These are phyloP conservation scores for Gypsophila paniculata DNA, from an alignment of 179 eudicot species.

Conservation along the genomic window DNA sequence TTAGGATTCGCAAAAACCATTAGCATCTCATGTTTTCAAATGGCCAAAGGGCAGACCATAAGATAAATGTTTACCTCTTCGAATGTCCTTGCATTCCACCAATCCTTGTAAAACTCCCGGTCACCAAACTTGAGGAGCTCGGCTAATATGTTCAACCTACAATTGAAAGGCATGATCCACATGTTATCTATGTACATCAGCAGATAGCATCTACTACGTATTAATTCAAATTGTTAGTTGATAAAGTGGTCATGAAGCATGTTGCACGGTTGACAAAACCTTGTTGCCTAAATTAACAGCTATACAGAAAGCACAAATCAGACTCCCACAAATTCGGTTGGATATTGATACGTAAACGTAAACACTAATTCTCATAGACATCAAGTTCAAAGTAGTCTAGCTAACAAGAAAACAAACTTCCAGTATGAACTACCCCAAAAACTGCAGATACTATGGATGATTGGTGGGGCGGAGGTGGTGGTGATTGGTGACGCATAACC, in stretches of 20 bases:
- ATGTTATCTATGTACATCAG: conserved; percentile 2
- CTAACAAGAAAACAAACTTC: background rate
- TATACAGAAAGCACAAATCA: background rate
- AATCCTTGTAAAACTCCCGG: conserved; percentile 97
- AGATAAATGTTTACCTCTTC: conserved; percentile 63
- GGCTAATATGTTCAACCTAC: conserved; percentile 83
- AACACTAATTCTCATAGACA: background rate
- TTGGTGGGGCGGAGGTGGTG: too few relatives aligned
- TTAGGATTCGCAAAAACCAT: conserved; percentile 24
- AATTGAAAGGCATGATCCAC: conserved; percentile 10
- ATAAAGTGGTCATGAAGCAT: background rate
- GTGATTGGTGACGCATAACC: too few relatives aligned
- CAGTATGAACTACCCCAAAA: background rate
- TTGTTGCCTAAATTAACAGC: background rate
- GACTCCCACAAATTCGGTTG: background rate
- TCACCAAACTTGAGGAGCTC: conserved; percentile 94
- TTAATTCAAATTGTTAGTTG: background rate
- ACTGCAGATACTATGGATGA: background rate
- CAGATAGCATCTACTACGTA: background rate
- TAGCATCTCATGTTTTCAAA: conserved; percentile 1
- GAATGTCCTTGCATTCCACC: conserved; percentile 96
- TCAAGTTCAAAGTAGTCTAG: background rate
- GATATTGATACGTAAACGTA: background rate
- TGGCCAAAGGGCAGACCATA: background rate
- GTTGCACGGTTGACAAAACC: background rate